Conservation (phyloP, 2,329 filamentous ascomycete genomes). For the Chlorencoelia australis region DNA sequence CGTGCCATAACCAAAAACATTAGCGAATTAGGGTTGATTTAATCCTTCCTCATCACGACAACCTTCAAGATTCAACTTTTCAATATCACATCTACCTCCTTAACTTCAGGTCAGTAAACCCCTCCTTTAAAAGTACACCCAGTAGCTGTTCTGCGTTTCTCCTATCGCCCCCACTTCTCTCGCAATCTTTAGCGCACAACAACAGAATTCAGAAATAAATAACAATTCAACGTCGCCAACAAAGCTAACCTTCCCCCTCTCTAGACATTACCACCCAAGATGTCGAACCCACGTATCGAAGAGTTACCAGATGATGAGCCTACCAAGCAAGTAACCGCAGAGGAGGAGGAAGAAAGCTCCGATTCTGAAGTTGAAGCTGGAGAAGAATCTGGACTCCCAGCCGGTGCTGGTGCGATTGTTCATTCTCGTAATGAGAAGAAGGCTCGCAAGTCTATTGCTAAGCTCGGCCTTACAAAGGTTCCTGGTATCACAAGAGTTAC, state of each 20-base stretch:
- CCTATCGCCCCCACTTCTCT: too few species aligned
- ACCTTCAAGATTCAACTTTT: too few species aligned
- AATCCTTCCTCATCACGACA: too few species aligned
- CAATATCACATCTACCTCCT: too few species aligned
- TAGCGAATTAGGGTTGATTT: too few species aligned
- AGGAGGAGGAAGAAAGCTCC: constrained; percentile 59
- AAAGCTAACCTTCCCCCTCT: constrained; percentile 17
- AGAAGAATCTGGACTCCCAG: constrained; percentile 55
- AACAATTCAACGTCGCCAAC: constrained; percentile 7
- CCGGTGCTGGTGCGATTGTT: constrained; percentile 77
- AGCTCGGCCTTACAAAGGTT: constrained; percentile 93
- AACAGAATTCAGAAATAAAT: constrained; percentile 18
- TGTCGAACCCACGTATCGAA: constrained; percentile 97
- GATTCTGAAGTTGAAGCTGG: constrained; percentile 75
- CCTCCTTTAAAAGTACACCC: too few species aligned
- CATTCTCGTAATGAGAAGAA: constrained; percentile 99
- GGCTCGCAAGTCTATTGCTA: constrained; percentile 97
- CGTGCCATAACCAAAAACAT: too few species aligned
- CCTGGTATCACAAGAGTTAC: constrained; percentile 97
- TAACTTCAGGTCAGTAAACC: too few species aligned
- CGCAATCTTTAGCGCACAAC: constrained; percentile 16
- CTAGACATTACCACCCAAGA: constrained; percentile 43
- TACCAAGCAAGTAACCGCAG: constrained; percentile 70
- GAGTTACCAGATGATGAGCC: constrained; percentile 89
- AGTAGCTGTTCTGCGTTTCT: too few species aligned